These are phyloP conservation scores for Endotrypanum monterogeii DNA, from an alignment of 208 protist genomes.

Conservation along the genomic window DNA sequence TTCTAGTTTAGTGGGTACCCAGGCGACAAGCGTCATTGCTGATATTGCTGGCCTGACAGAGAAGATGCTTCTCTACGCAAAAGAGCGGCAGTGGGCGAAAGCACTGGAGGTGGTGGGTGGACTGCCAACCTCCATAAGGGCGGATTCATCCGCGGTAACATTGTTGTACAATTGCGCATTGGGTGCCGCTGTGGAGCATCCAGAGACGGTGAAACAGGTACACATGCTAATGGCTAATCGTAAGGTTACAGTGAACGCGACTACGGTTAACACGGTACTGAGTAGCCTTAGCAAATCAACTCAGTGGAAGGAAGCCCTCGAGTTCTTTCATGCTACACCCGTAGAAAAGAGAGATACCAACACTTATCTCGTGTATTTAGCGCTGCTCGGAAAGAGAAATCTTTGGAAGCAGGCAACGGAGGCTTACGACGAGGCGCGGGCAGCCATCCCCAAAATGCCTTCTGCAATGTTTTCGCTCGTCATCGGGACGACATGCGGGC, in stretches of 20 bases:
- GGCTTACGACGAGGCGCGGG: slow-evolving; percentile 59
- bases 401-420: slow-evolving; percentile 62
- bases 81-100: slow-evolving; percentile 76
- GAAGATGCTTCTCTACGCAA: slow-evolving; percentile 79
- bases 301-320: slow-evolving; percentile 57
- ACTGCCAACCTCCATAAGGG: slow-evolving; percentile 22
- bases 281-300: slow-evolving; percentile 64
- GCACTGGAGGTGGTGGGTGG: slow-evolving; percentile 50
- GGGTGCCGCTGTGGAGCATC: slow-evolving; percentile 71
- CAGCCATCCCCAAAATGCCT: slow-evolving; percentile 46
- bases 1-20: slow-evolving; percentile 1
- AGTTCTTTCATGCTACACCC: slow-evolving; percentile 54
- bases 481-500: slow-evolving; percentile 55
- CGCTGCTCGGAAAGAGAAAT: slow-evolving; percentile 67
- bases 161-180: slow-evolving; percentile 91
- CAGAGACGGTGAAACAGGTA: slow-evolving; percentile 46
- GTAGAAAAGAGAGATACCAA: slow-evolving; percentile 55
- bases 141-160: slow-evolving; percentile 62
- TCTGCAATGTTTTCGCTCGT: slow-evolving; percentile 65
- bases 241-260: slow-evolving; percentile 59
- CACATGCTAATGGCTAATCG: slow-evolving; percentile 54
- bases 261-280: slow-evolving; percentile 82
- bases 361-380: slow-evolving; percentile 79
- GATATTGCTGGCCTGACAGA: slow-evolving; percentile 61
- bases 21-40: not conserved